Conservation (phyloP, 1,284 basidiomycete species). For the Termitomyces sp. region DNA sequence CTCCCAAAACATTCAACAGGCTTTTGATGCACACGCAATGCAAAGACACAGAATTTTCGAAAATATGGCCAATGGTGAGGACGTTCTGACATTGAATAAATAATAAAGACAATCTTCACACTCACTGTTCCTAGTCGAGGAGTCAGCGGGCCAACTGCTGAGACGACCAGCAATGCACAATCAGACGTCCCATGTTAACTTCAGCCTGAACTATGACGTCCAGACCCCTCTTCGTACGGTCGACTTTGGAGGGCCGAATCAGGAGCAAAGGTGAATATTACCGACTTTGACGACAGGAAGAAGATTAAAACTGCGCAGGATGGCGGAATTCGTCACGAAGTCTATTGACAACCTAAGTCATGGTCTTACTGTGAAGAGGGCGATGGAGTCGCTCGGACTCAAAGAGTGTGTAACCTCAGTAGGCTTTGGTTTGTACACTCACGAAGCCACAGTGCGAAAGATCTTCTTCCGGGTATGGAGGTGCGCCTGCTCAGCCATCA, state of each 20-base stretch:
- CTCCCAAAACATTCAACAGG: constrained; percentile 3
- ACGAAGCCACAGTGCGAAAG: constrained; percentile 34
- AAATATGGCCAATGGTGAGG: constrained; percentile 6
- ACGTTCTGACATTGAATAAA: neutral
- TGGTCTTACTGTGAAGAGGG: constrained; percentile 43
- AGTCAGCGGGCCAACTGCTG: constrained; percentile 17
- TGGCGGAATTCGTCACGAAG: constrained; percentile 55
- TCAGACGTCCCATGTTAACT: constrained; percentile 22
- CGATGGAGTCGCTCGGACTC: constrained; percentile 46
- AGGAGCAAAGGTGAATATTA: constrained; percentile 35
- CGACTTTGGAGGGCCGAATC: constrained; percentile 43
- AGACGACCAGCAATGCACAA: constrained; percentile 13
- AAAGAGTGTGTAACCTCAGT: constrained; percentile 32
- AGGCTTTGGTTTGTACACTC: neutral
- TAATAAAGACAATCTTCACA: constrained; percentile 5
- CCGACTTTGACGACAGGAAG: neutral
- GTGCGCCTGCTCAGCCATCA: constrained; percentile 69
- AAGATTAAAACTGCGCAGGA: constrained; percentile 26
- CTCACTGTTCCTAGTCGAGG: constrained; percentile 14
- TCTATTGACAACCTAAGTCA: constrained; percentile 52
- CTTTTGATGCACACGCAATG: constrained; percentile 2
- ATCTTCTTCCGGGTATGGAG: constrained; percentile 56
- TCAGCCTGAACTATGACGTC: constrained; percentile 40
- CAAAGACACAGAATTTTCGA: constrained; percentile 3
- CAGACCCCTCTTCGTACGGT: constrained; percentile 37